Evolutionary conservation across 805 yeast genomes (phyloP), one percentile per base, ranked within the genome.

Genomic region (Suhomyces vadensis): DNA sequence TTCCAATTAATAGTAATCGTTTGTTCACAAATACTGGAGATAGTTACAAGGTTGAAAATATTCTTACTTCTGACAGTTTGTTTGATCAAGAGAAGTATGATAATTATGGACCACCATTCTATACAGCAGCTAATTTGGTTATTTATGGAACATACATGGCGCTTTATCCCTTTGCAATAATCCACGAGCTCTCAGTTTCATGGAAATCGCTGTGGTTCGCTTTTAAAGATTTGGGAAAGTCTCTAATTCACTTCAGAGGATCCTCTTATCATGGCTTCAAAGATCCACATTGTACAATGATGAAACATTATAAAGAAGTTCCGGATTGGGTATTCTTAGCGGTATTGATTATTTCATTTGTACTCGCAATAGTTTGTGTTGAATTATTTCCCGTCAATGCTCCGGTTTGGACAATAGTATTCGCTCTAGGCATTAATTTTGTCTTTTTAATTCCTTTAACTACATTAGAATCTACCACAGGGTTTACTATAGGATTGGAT

Each of bases 321-420:
- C 69, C 69, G 2, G 71, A 65, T 31, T 64, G 67, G 66, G 52
- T 43, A 3, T 65, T 60, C 45, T 21, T 55, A 4, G 26, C 51
- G 3, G 50, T 65, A 6, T 58, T 65, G 52, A 17, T 55, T 7
- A 33, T 51, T 13, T 48, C 59, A 13, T 48, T 52, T 9, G 25
- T 47, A 3, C 52, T 57, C 35, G 71, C 67, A 3, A 57, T 67
- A 11, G 31, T 58, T 2, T 64, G 69, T 42, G 67, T 63, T 9
- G 37, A 53, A 39, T 39, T 64, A 9, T 67, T 59, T 35, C 72
- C 73, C 3, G 66, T 63, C 3, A 64, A 78, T 40, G 77, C 84
- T 4, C 84, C 85, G 16, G 78, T 79, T 14, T 81, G 85, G 85
- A 75, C 78, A 24, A 64, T 81, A 33, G 74, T 80, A 63, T 71